Percentiles rank a stretch among this genome's conserved stretches.
These are phyloP conservation scores for Apiosordaria backusii DNA, from an alignment of 495 filamentous ascomycete species.

Conservation along the genomic window DNA sequence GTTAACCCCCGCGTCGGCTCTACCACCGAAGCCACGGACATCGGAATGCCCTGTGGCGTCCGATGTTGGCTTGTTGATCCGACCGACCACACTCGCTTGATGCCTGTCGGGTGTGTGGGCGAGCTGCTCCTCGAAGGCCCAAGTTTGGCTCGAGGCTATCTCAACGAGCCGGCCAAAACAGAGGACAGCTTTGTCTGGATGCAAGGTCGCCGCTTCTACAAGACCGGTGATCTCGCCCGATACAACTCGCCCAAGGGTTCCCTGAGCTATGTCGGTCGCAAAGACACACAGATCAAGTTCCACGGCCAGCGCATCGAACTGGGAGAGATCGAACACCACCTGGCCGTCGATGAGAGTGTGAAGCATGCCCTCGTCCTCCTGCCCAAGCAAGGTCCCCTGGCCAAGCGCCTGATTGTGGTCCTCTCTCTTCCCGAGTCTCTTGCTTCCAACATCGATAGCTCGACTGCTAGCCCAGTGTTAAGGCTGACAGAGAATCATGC, in stretches of 20 bases:
- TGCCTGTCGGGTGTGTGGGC: conserved; percentile 65
- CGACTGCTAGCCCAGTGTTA: neutral
- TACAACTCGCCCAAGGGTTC: conserved; percentile 49
- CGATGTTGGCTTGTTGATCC: conserved; percentile 54
- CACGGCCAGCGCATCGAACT: conserved; percentile 41
- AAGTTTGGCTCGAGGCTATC: conserved; percentile 55
- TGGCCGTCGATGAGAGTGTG: conserved; percentile 15
- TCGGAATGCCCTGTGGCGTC: conserved; percentile 20
- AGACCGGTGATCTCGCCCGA: conserved; percentile 57
- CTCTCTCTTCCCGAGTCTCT: conserved; percentile 11
- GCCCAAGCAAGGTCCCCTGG: conserved; percentile 40
- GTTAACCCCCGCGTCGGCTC: conserved; percentile 21
- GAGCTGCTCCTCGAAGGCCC: conserved; percentile 74
- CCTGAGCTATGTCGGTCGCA: conserved; percentile 45
- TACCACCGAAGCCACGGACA: conserved; percentile 20
- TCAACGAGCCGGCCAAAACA: conserved; percentile 30
- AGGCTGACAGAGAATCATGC: conserved; percentile 6
- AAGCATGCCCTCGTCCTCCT: conserved; percentile 46
- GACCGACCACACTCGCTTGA: conserved; percentile 53
- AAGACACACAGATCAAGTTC: conserved; percentile 40
- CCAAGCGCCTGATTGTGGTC: conserved; percentile 40
- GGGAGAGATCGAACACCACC: conserved; percentile 54
- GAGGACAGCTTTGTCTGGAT: neutral
- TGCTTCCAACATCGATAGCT: neutral
- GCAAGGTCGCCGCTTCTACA: conserved; percentile 44